A percentile compares a stretch with the other conserved stretches of the same genome.
These are phyloP conservation scores for Amphirosellinia nigrospora DNA, from an alignment of 495 filamentous ascomycete species.

Conservation along the genomic window DNA sequence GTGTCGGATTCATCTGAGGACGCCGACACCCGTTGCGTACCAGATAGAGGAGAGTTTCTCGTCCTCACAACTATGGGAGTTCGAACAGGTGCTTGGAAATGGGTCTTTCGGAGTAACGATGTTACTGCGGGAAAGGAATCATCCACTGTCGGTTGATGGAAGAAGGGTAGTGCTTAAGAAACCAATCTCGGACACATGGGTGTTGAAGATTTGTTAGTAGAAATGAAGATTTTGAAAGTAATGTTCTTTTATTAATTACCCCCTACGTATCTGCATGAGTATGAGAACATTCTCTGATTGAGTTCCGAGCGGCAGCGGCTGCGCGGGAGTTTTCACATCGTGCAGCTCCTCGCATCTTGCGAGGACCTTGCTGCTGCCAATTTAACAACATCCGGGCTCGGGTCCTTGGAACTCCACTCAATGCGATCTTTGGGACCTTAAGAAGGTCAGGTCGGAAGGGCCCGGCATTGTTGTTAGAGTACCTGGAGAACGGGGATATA, in stretches of 20 bases:
- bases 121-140: background rate
- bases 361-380: background rate
- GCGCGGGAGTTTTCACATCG: background rate
- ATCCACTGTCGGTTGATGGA: background rate
- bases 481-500: background rate
- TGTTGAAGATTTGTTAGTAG: background rate
- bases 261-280: background rate
- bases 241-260: background rate
- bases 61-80: background rate
- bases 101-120: background rate
- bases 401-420: background rate
- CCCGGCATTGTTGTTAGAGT: background rate
- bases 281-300: background rate
- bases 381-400: background rate
- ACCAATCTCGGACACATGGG: background rate
- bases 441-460: background rate
- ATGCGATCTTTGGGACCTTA: background rate
- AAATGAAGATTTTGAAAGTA: background rate
- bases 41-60: background rate
- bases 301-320: background rate
- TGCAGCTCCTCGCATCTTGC: background rate
- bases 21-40: background rate
- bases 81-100: background rate
- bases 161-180: background rate
- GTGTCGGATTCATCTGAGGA: no score